A percentile compares a stretch with the other conserved stretches of the same genome.
phyloP scores from a whole-genome alignment of 2,329 filamentous ascomycete species.

The Colletotrichum sp. region DNA sequence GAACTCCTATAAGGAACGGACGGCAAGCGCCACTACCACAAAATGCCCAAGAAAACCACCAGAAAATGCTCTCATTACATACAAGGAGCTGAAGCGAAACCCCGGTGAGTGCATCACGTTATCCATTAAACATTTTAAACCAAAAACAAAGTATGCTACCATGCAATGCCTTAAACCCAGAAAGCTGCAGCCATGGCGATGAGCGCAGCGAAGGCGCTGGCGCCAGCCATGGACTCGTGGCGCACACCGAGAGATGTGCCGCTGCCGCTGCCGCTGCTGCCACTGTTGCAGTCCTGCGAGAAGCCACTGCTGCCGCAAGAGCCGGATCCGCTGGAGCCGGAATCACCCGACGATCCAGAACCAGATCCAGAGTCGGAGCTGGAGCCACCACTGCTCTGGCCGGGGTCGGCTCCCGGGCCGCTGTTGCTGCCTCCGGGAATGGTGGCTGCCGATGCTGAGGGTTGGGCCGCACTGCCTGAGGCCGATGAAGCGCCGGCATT shows the following conservation, averaged over 20 bases:
- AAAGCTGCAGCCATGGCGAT: constrained; percentile 37
- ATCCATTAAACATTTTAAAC: not conserved
- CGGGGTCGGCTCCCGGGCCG: constrained; percentile 28
- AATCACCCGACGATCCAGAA: not conserved
- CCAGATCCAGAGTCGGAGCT: constrained; percentile 20
- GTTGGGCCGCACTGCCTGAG: constrained; percentile 16
- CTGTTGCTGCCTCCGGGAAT: constrained; percentile 35
- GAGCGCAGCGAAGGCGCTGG: constrained; percentile 40
- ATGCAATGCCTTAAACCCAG: constrained; percentile 25
- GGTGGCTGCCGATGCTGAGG: constrained; percentile 18
- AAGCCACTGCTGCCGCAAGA: constrained; percentile 43
- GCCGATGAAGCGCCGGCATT: constrained; percentile 38
- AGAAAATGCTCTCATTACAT: constrained; percentile 7
- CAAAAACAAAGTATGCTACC: not conserved
- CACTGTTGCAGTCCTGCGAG: constrained; percentile 39
- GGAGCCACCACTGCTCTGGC: constrained; percentile 23
- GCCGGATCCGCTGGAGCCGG: constrained; percentile 14
- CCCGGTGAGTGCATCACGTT: not conserved
- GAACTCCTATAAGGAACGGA: constrained; percentile 9
- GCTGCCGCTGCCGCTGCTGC: constrained; percentile 15
- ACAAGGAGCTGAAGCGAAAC: constrained; percentile 1
- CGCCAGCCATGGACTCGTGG: constrained; percentile 31
- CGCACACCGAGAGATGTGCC: constrained; percentile 26
- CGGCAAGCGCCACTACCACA: constrained; percentile 20
- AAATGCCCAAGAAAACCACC: not conserved